Conservation (phyloP, 768 basidiomycete species). For the Suillus placidus region DNA sequence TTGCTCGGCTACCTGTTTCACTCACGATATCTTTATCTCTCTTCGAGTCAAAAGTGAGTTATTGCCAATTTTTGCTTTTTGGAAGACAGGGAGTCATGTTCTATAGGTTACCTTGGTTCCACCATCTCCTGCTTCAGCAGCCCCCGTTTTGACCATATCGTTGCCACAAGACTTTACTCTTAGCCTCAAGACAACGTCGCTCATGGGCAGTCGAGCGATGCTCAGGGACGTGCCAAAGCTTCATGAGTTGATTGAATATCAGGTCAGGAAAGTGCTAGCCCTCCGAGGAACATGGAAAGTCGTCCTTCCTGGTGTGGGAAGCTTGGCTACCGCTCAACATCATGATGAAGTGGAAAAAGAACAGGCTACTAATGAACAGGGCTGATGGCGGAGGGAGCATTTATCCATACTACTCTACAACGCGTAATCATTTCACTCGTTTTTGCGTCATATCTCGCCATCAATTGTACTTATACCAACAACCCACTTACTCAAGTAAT, state of each 20-base stretch:
- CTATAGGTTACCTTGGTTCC: constrained; percentile 63
- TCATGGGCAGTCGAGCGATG: constrained; percentile 97
- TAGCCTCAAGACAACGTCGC: constrained; percentile 83
- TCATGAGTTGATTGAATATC: constrained; percentile 89
- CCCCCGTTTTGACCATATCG: constrained; percentile 68
- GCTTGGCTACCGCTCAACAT: constrained; percentile 26
- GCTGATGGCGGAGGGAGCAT: background rate
- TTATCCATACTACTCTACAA: background rate
- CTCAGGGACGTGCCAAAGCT: constrained; percentile 96
- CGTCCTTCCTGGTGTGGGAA: constrained; percentile 63
- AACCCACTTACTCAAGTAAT: constrained; percentile 1
- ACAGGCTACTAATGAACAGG: constrained; percentile 7
- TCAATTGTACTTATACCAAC: constrained; percentile 5
- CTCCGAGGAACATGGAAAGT: constrained; percentile 67
- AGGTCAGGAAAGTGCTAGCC: constrained; percentile 70
- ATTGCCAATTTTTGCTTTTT: constrained; percentile 11
- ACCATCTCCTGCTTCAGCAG: constrained; percentile 52
- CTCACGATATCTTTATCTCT: constrained; percentile 77
- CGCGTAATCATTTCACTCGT: background rate
- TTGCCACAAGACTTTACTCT: constrained; percentile 88
- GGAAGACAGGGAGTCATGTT: constrained; percentile 5
- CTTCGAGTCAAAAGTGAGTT: constrained; percentile 67
- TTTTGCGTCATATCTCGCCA: background rate
- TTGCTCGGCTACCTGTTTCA: constrained; percentile 81
- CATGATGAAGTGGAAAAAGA: constrained; percentile 38